Evolutionary conservation across 257 asterid species (phyloP).

Genomic region (Solanum habrochaites): DNA sequence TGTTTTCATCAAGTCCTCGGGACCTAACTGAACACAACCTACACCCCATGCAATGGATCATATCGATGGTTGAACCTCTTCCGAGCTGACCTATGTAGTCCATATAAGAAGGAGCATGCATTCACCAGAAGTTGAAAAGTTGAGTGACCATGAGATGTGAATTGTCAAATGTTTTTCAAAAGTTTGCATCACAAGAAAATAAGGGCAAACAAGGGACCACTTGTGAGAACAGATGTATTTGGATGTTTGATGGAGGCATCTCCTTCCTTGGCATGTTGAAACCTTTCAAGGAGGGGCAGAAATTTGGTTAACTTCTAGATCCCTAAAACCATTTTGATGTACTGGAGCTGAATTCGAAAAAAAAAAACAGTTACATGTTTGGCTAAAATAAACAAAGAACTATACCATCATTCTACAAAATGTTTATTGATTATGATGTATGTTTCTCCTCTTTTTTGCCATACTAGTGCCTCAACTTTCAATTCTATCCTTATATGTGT

Average conservation of each 20-base stretch:
- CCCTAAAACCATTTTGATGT: not conserved
- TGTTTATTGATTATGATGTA: not conserved
- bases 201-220: not conserved
- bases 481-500: not conserved
- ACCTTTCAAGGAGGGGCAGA: not conserved
- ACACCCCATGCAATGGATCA: not conserved
- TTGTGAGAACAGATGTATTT: not conserved
- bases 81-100: not conserved
- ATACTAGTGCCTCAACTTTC: not conserved
- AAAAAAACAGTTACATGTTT: not conserved
- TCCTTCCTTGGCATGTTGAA: not conserved
- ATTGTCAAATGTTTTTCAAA: not conserved
- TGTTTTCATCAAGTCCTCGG: not conserved
- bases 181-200: not conserved
- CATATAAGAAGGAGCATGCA: not conserved
- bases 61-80: not conserved
- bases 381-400: not conserved
- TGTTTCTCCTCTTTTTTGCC: not conserved
- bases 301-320: not conserved
- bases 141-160: not conserved
- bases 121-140: not conserved
- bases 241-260: not conserved
- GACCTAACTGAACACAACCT: not conserved
- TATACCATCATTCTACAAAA: not conserved
- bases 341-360: not conserved